Conservation (phyloP, 139 green algal species). For the Chlamydomonas asymmetrica region DNA sequence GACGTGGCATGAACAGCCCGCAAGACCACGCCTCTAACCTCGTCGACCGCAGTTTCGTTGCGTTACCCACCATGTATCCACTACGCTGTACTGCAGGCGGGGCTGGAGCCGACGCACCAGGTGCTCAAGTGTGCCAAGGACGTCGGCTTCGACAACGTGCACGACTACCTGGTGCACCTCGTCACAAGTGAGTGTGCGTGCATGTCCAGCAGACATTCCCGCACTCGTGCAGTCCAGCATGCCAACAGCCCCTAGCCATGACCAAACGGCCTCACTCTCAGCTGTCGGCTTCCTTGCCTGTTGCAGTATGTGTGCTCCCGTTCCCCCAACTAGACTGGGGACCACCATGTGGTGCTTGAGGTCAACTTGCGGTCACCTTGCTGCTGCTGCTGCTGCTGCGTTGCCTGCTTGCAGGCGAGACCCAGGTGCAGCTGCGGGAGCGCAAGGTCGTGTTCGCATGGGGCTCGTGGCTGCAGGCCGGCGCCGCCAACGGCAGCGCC, state of each 20-base stretch:
- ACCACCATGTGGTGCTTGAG: not conserved
- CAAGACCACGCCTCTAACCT: not conserved
- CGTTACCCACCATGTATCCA: not conserved
- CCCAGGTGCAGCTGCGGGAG: conserved; percentile 35
- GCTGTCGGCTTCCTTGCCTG: not conserved
- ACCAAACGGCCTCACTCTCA: not conserved
- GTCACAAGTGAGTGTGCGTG: conserved; percentile 45
- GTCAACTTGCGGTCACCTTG: not conserved
- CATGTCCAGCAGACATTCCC: too few species aligned
- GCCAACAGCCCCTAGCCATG: too few species aligned
- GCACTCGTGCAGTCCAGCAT: too few species aligned
- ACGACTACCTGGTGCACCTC: conserved; percentile 81
- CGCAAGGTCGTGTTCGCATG: conserved; percentile 57
- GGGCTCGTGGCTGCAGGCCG: conserved; percentile 42
- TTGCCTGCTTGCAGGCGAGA: conserved; percentile 19
- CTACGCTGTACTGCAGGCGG: conserved; percentile 28
- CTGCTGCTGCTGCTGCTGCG: not conserved
- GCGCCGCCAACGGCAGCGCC: too few species aligned
- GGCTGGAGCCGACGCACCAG: conserved; percentile 69
- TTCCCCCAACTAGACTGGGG: too few species aligned
- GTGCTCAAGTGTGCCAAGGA: conserved; percentile 48
- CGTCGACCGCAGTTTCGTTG: not conserved
- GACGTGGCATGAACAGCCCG: not conserved
- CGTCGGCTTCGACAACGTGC: conserved; percentile 77
- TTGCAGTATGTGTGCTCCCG: not conserved